These are phyloP conservation scores for Penicillium herquei DNA, from an alignment of 495 filamentous ascomycete genomes.

Conservation along the genomic window DNA sequence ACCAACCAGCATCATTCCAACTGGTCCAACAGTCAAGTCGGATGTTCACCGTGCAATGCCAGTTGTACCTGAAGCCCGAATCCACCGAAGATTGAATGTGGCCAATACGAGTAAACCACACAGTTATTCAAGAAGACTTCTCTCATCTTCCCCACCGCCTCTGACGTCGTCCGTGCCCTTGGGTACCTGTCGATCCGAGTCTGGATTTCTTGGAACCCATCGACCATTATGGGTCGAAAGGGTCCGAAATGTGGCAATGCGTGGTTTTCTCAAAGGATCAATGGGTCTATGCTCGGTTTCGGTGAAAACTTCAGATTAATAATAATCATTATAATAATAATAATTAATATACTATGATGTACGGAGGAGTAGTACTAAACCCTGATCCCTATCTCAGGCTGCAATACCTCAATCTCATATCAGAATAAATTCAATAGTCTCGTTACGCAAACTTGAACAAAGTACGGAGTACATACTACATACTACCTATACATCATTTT, in stretches of 20 bases:
- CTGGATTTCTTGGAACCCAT: conserved; percentile 10
- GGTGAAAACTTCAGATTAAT: too few relatives aligned
- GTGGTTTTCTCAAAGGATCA: neutral
- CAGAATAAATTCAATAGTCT: too few relatives aligned
- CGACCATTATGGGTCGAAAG: neutral
- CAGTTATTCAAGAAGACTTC: neutral
- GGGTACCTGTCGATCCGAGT: conserved; percentile 24
- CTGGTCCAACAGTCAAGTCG: neutral
- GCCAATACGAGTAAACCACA: neutral
- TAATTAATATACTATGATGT: too few relatives aligned
- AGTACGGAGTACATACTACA: too few relatives aligned
- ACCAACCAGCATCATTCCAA: neutral
- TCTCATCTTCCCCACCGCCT: conserved; percentile 10
- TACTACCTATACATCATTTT: neutral
- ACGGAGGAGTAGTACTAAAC: too few relatives aligned
- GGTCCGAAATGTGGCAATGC: conserved; percentile 1
- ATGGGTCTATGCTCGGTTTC: too few relatives aligned
- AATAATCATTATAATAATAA: too few relatives aligned
- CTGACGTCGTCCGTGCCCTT: conserved; percentile 23
- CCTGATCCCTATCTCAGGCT: too few relatives aligned
- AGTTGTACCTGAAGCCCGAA: neutral
- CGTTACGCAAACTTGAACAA: too few relatives aligned
- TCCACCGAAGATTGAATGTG: neutral
- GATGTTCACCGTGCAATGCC: neutral
- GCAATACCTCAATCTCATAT: too few relatives aligned